These are phyloP conservation scores for Talaromyces piceae DNA, from an alignment of 2,329 filamentous ascomycete genomes.

Conservation along the genomic window DNA sequence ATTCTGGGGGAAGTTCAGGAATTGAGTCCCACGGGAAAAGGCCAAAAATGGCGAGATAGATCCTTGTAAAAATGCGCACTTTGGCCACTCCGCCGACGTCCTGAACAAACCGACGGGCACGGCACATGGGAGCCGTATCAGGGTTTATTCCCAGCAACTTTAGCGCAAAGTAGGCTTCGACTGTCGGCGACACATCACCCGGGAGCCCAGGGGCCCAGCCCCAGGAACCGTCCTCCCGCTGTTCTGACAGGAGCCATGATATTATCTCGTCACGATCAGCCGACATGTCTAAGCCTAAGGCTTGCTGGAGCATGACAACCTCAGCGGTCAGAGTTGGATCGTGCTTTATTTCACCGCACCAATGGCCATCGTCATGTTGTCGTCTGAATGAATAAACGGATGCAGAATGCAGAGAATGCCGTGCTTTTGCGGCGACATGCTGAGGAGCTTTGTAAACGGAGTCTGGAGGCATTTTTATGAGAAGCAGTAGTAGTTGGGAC, in stretches of 20 bases:
- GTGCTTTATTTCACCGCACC: background rate
- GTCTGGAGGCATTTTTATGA: no score
- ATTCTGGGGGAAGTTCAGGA: conserved; percentile 26
- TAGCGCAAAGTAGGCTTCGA: background rate
- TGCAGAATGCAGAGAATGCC: no score
- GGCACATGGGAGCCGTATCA: background rate
- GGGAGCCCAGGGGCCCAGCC: no score
- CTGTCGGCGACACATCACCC: background rate
- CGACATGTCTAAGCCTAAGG: no score
- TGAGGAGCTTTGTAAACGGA: no score
- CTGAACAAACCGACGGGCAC: conserved; percentile 19
- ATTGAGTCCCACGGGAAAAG: conserved; percentile 27
- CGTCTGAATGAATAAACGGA: background rate
- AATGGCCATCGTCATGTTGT: background rate
- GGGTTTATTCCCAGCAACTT: background rate
- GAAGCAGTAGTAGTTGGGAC: no score
- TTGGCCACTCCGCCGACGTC: conserved; percentile 22
- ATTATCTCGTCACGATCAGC: background rate
- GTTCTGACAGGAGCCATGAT: background rate
- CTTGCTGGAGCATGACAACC: background rate
- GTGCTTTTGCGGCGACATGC: no score
- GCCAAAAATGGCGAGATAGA: conserved; percentile 26
- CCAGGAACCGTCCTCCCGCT: background rate
- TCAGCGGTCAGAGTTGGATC: background rate
- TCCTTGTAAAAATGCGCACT: conserved; percentile 25